Evolutionary conservation across 169 alveolate genomes (phyloP), one percentile per base, ranked within the genome.

Genomic region (Eimeria necatrix): DNA sequence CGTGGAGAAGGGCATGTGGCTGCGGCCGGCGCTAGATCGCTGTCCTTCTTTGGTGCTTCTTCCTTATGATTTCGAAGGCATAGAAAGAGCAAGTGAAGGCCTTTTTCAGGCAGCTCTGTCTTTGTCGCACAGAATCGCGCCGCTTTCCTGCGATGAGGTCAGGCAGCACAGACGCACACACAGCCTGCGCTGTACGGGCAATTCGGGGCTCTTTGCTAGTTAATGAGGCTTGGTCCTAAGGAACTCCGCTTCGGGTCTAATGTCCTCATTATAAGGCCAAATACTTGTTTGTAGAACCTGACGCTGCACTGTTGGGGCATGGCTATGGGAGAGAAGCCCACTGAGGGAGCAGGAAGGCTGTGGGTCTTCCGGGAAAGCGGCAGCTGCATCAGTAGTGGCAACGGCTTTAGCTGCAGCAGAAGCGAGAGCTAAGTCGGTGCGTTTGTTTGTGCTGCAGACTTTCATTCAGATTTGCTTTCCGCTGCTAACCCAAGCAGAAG

Each of bases 1-100:
- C 8, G 91, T 94, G 48, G 6, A 24, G 52, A 94, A 94, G 49
- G 96, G 96, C 20, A 78, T 71, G 96, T 94, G 94, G 94, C 91
- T 94, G 24, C 76, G 91, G 6, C 53, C 81, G 20, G 96, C 96
- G 24, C 26, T 22, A 48, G 64, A 14, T n/a, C 90, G 46, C 51
- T 94, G 96, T 51, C 96, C 96, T 7, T 18, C n/a, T 12, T 85
- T 94, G 59, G 53, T 46, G 48, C 52, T 85, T 48, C 91, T 94
- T 59, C 88, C 88, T 9, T 94, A 94, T 70, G 91, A 94, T 64
- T 84, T 86, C 26, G 96, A 86, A 41, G 96, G 70, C 18, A 94
- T 94, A 2, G 94, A 51, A 16, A 74, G 32, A 3, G 88, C 94
- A 3, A 83, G 94, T 59, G 20, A 22, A 8, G 88, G 86, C 18